Percentiles rank a stretch among this genome's conserved stretches.
Evolutionary conservation across 345 rosid genomes (phyloP).

Genomic region (Bretschneidera sinensis): DNA sequence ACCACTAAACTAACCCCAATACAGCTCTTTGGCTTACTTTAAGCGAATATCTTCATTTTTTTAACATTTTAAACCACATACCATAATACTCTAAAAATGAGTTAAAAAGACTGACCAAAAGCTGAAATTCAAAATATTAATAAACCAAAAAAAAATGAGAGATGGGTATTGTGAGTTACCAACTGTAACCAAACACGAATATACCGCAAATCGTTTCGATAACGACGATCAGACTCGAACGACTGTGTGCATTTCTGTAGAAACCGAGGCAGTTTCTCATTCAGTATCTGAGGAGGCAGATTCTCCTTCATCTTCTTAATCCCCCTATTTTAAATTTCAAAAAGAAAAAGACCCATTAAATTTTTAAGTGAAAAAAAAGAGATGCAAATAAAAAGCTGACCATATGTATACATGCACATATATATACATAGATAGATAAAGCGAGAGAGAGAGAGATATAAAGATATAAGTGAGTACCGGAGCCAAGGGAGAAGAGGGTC

Average conservation of each 20-base stretch:
- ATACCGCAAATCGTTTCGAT: conserved; percentile 72
- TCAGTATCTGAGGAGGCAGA: conserved; percentile 41
- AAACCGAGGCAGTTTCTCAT: conserved; percentile 85
- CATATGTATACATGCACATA: not conserved
- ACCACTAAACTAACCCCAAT: not conserved
- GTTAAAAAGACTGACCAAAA: conserved; percentile 2
- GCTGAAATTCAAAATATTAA: conserved; percentile 3
- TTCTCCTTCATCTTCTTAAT: conserved; percentile 68
- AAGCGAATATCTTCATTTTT: not conserved
- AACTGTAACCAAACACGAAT: conserved; percentile 89
- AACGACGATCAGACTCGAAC: conserved; percentile 72
- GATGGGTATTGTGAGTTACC: conserved; percentile 33
- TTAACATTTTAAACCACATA: not conserved
- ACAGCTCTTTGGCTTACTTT: not conserved
- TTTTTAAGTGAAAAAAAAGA: not conserved
- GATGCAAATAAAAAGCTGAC: not conserved
- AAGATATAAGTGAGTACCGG: conserved; percentile 52
- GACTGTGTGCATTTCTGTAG: conserved; percentile 72
- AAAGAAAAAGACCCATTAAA: too few relatives aligned
- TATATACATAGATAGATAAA: not conserved
- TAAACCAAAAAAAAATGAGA: not conserved
- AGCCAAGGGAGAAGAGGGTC: conserved; percentile 94
- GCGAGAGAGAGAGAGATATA: conserved; percentile 1
- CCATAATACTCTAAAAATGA: too few relatives aligned
- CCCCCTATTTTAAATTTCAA: conserved; percentile 41